Conservation (phyloP, 108 stramenopile genomes). For the Licmophora abbreviata region DNA sequence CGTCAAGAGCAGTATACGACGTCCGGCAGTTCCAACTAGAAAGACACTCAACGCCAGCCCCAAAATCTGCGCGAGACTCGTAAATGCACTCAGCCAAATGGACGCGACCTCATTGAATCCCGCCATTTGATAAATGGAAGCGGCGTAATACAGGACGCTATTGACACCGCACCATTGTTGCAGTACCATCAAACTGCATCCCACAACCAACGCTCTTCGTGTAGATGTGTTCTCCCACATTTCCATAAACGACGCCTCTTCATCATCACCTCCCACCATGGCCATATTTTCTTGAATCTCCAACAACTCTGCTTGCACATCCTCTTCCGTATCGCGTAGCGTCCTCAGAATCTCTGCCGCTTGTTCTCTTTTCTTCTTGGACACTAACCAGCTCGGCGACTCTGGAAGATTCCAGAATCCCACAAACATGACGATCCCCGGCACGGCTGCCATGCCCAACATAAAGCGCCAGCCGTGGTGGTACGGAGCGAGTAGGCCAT, state of each 20-base stretch:
- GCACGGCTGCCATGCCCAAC: constrained; percentile 11
- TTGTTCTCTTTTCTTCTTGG: no score
- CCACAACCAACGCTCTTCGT: constrained; percentile 34
- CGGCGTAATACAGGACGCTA: constrained; percentile 61
- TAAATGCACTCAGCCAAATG: constrained; percentile 28
- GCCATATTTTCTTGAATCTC: no score
- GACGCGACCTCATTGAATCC: constrained; percentile 27
- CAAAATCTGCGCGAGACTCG: constrained; percentile 32
- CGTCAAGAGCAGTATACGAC: constrained; percentile 22
- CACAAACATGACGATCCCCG: constrained; percentile 3
- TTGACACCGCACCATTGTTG: constrained; percentile 60
- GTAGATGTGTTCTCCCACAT: no score
- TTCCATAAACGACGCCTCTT: no score
- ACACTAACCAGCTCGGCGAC: constrained; percentile 15
- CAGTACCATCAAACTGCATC: constrained; percentile 44
- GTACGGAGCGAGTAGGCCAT: background rate
- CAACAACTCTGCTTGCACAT: no score
- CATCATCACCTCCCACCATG: no score
- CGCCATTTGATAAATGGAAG: constrained; percentile 39
- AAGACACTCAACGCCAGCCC: constrained; percentile 26
- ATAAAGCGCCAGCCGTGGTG: constrained; percentile 12
- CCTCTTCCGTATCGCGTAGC: no score
- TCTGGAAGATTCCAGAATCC: constrained; percentile 11
- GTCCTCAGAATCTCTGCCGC: no score
- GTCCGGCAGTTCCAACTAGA: constrained; percentile 30